These are phyloP conservation scores for Arthroderma sp. DNA, from an alignment of 2,329 filamentous ascomycete species.

Conservation along the genomic window DNA sequence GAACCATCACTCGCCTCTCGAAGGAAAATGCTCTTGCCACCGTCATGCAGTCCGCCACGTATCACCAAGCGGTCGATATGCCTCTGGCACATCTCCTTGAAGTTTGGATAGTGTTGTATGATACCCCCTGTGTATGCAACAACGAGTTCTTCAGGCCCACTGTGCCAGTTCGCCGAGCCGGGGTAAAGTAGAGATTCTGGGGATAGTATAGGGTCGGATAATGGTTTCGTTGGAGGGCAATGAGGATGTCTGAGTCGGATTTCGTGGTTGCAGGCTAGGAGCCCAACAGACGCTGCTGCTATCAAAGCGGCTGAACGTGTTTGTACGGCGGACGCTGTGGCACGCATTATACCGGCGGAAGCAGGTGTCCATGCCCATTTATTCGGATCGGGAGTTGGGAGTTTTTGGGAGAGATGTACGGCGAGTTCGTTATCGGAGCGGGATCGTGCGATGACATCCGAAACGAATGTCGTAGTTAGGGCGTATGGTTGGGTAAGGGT, in stretches of 20 bases:
- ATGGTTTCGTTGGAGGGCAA: conserved; percentile 4
- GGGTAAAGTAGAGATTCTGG: conserved; percentile 6
- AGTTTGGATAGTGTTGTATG: conserved; percentile 62
- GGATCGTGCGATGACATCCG: conserved; percentile 47
- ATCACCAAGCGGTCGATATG: conserved; percentile 47
- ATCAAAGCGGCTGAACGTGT: conserved; percentile 56
- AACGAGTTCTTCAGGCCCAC: conserved; percentile 44
- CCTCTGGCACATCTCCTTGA: conserved; percentile 52
- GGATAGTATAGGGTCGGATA: neutral
- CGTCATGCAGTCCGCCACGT: conserved; percentile 27
- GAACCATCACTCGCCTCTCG: conserved; percentile 39
- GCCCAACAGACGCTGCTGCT: conserved; percentile 54
- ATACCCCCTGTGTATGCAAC: conserved; percentile 68
- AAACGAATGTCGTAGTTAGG: conserved; percentile 56
- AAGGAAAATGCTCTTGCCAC: conserved; percentile 36
- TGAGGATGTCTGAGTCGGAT: conserved; percentile 31
- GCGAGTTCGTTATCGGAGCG: conserved; percentile 34
- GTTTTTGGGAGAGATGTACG: conserved; percentile 35
- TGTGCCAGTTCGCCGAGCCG: conserved; percentile 17
- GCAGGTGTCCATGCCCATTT: conserved; percentile 50
- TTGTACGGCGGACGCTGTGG: conserved; percentile 55
- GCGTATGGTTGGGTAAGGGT: conserved; percentile 42
- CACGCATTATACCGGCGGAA: conserved; percentile 44
- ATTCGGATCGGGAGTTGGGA: conserved; percentile 26
- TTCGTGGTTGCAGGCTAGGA: conserved; percentile 54